Conservation (phyloP, 148 eudicot genomes). For the Cornus suecica region DNA sequence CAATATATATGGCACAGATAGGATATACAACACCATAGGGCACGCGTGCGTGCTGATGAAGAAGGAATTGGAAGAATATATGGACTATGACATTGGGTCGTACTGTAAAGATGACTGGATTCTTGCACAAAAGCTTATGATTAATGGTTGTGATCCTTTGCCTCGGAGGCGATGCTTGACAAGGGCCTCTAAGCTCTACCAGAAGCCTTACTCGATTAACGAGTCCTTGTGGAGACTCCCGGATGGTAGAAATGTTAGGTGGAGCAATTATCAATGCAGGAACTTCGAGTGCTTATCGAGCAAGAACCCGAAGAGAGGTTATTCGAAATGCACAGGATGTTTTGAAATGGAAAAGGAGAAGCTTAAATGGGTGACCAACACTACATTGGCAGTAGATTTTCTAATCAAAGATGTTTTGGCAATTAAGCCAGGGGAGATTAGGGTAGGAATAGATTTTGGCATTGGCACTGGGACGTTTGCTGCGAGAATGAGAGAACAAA, state of each 20-base stretch:
- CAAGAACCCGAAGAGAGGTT: conserved; percentile 75
- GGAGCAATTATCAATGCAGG: conserved; percentile 78
- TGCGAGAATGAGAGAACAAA: conserved; percentile 83
- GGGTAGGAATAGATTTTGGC: conserved; percentile 86
- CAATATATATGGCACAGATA: conserved; percentile 62
- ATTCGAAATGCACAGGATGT: conserved; percentile 67
- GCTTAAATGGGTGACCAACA: conserved; percentile 67
- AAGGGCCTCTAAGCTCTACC: conserved; percentile 76
- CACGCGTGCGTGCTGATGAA: conserved; percentile 83
- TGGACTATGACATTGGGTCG: conserved; percentile 92
- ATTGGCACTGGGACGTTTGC: conserved; percentile 92
- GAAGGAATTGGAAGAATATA: conserved; percentile 76
- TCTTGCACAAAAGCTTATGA: conserved; percentile 86
- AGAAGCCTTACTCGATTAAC: conserved; percentile 74
- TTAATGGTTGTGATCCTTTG: conserved; percentile 89
- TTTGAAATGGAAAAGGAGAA: conserved; percentile 93
- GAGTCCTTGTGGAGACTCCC: conserved; percentile 91
- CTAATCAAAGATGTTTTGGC: conserved; percentile 58
- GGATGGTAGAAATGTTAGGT: conserved; percentile 75
- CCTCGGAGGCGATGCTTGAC: conserved; percentile 92
- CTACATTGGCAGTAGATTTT: conserved; percentile 50
- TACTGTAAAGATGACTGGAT: conserved; percentile 96
- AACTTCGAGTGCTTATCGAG: conserved; percentile 76
- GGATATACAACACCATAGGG: conserved; percentile 79
- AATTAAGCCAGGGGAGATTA: conserved; percentile 77